Conservation (phyloP, 331 rosid genomes). For the Pyrus hybrid region DNA sequence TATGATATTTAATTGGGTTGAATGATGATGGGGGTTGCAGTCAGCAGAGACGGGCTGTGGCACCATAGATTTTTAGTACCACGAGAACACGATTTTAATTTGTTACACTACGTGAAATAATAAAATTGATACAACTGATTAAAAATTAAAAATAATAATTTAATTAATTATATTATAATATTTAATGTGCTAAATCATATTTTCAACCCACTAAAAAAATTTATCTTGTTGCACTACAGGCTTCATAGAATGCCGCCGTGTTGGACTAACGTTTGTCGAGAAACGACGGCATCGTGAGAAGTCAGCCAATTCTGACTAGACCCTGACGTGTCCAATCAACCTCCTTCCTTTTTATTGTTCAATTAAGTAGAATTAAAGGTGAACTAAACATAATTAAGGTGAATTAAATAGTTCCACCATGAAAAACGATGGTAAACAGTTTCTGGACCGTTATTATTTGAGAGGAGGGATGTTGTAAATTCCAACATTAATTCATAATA, state of each 20-base stretch:
- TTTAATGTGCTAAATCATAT: rapidly evolving
- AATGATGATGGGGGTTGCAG: not conserved
- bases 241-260: conserved; percentile 27
- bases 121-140: too few species aligned
- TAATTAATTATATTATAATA: too few species aligned
- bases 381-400: not conserved
- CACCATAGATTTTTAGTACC: too few species aligned
- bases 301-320: conserved; percentile 15
- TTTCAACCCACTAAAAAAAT: too few species aligned
- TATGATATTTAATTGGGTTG: not conserved
- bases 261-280: conserved; percentile 15
- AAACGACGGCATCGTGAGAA: conserved; percentile 18
- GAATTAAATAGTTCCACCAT: not conserved
- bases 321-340: not conserved
- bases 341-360: not conserved
- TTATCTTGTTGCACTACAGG: too few species aligned
- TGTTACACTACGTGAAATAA: too few species aligned
- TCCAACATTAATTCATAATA: too few species aligned
- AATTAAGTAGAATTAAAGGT: not conserved
- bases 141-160: too few species aligned
- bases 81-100: too few species aligned
- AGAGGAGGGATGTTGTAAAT: too few species aligned
- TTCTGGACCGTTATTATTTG: too few species aligned
- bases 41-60: not conserved
- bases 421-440: too few species aligned